These are phyloP conservation scores for Gynandropsis gynandra DNA, from an alignment of 345 rosid genomes.

Conservation along the genomic window DNA sequence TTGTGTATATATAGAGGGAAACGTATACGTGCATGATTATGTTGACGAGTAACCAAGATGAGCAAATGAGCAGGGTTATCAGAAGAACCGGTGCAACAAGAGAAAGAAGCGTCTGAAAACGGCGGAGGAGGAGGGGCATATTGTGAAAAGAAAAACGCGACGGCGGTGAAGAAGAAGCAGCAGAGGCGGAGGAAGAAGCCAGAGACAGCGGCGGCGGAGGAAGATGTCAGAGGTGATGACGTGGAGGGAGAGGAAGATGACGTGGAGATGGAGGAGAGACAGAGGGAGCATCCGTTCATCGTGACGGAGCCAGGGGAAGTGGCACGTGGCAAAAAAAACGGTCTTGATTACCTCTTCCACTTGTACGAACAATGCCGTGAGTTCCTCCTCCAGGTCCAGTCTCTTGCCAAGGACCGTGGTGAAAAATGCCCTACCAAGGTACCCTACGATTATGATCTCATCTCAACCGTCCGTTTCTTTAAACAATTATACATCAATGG, in stretches of 20 bases:
- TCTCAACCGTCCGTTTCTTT: slow-evolving; percentile 18
- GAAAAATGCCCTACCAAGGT: slow-evolving; percentile 99
- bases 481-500: background rate
- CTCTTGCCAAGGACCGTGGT: slow-evolving; percentile 86
- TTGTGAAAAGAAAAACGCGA: slow-evolving; percentile 45
- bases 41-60: slow-evolving; percentile 13
- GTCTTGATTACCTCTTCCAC: slow-evolving; percentile 96
- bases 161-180: slow-evolving; percentile 26
- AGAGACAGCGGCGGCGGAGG: slow-evolving; percentile 33
- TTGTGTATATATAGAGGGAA: no score
- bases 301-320: slow-evolving; percentile 99
- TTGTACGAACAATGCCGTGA: slow-evolving; percentile 97
- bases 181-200: slow-evolving; percentile 41
- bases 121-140: slow-evolving; percentile 38
- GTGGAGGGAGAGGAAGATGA: slow-evolving; percentile 41
- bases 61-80: slow-evolving; percentile 57
- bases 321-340: slow-evolving; percentile 99
- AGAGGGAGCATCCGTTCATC: slow-evolving; percentile 97
- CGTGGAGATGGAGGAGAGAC: slow-evolving; percentile 53
- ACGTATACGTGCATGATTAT: background rate
- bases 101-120: slow-evolving; percentile 53
- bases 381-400: slow-evolving; percentile 86
- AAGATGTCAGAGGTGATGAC: slow-evolving; percentile 36
- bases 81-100: slow-evolving; percentile 64
- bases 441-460: slow-evolving; percentile 14